A percentile compares a stretch with the other conserved stretches of the same genome.
These are phyloP conservation scores for Solanum clarkiae DNA, from an alignment of 257 asterid species.

Conservation along the genomic window DNA sequence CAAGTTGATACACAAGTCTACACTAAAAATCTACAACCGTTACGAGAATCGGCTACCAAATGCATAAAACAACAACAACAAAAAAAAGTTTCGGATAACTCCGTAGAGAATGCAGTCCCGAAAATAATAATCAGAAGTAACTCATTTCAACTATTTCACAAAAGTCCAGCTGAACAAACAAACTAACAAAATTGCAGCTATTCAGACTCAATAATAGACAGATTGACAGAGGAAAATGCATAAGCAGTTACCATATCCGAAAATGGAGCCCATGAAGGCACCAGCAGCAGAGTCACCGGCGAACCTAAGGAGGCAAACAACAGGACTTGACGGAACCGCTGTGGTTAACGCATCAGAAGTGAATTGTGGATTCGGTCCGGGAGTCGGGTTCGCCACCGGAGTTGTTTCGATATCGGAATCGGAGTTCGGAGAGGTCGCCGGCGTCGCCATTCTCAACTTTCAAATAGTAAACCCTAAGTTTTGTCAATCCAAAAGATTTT, in stretches of 20 bases:
- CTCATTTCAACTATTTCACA: background rate
- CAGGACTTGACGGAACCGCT: conserved; percentile 37
- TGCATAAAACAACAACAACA: background rate
- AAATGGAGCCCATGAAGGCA: conserved; percentile 71
- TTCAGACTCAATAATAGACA: background rate
- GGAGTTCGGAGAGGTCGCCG: conserved; percentile 27
- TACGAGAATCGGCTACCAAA: background rate
- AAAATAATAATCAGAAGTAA: background rate
- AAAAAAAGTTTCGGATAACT: background rate
- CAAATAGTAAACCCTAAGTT: conserved; percentile 25
- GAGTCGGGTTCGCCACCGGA: background rate
- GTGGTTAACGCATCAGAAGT: conserved; percentile 24
- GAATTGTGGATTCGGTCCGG: conserved; percentile 10
- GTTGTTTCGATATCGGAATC: conserved; percentile 38
- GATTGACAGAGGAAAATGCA: background rate
- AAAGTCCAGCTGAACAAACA: background rate
- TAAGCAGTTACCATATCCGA: conserved; percentile 48
- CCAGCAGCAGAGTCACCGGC: conserved; percentile 77
- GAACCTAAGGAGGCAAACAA: conserved; percentile 50
- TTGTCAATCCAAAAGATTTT: background rate
- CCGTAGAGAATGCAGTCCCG: background rate
- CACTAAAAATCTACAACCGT: background rate
- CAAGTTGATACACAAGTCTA: background rate
- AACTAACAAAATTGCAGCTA: background rate
- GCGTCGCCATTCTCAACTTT: conserved; percentile 32